Percentiles rank a stretch among this genome's conserved stretches.
Conservation (phyloP, 352 stramenopile species). For the Globisporangium abappressorium region DNA sequence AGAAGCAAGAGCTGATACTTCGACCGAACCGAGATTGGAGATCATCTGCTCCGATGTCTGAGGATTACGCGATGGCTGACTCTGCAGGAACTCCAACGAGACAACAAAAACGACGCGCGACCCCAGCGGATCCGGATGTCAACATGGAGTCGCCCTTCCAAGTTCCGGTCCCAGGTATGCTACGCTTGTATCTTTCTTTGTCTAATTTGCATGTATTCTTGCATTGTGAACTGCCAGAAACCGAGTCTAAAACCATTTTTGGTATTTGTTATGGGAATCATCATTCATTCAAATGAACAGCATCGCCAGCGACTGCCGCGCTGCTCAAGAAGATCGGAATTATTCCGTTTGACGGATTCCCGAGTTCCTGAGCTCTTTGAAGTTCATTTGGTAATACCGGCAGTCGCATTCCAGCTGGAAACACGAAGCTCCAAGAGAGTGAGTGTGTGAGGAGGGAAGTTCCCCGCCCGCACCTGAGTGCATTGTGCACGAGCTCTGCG, state of each 20-base stretch:
- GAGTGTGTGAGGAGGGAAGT: not conserved
- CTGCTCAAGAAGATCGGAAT: constrained; percentile 17
- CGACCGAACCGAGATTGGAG: not conserved
- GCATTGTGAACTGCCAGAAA: not conserved
- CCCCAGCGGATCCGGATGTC: constrained; percentile 7
- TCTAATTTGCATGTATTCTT: not conserved
- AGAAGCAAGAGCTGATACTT: constrained; percentile 38
- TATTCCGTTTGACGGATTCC: constrained; percentile 7
- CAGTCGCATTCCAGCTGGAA: not conserved
- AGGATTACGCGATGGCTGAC: constrained; percentile 6
- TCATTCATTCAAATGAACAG: constrained; percentile 1
- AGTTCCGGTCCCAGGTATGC: constrained; percentile 42
- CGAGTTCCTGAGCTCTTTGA: not conserved
- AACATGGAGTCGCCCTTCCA: constrained; percentile 29
- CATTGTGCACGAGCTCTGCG: not conserved
- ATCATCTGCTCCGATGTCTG: not conserved
- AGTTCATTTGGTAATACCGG: not conserved
- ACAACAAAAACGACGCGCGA: constrained; percentile 15
- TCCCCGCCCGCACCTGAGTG: no score
- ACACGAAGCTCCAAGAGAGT: not conserved
- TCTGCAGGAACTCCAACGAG: constrained; percentile 17
- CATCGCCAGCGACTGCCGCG: constrained; percentile 12
- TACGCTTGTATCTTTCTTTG: not conserved
- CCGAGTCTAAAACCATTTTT: no score
- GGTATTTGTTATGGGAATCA: not conserved